Base-by-base conservation (phyloP, 1,139 yeast species). In the Pichia sp. region DNA sequence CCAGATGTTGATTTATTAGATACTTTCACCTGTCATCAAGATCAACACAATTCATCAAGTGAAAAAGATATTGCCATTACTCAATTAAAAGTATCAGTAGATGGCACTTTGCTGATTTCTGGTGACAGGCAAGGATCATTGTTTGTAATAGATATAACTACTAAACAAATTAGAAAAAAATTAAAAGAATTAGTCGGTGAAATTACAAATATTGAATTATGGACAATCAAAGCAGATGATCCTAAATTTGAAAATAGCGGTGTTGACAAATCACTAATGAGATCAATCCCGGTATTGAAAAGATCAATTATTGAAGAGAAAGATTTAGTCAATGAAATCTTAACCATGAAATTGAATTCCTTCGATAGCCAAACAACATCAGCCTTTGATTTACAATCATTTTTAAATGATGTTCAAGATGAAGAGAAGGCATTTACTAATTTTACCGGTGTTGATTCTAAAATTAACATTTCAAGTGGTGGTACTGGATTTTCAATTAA, bases 71-170 rank as follows among this genome's bases (percentile, higher is more conserved):
- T 63, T 3, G 58, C 67, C 3, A 79, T 85, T 7, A 77, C 87
- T 0, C 71, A 79, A 34, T 58, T 90, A 51, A 72, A 72, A 2
- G 67, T 88, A 3, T 83, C 91, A 1, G 72, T 86, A 62, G 98
- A 93, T 64, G 96, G 95, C 3, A 81, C 91, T 27, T 67, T 73
- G 45, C 63, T 93, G 11, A 71, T 87, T 2, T 80, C 91, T 11
- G 98, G 97, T 27, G 96, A 88, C 64, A 69, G 75, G 0, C 65
- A 65, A 22, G 98, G 98, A 1, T 74, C 79, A 41, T 80, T 88
- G 1, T 77, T 78, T 49, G 77, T 84, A 0, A 77, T 87, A 62
- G 97, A 91, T 66, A 74, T 86, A 10, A 80, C 81, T 8, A 84
- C 96, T 1, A 80, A 81, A 62, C 98, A 93, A 70, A 83, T 87